Evolutionary conservation across 1,284 basidiomycete species (phyloP).

Genomic region (Sphagnurus paluster): DNA sequence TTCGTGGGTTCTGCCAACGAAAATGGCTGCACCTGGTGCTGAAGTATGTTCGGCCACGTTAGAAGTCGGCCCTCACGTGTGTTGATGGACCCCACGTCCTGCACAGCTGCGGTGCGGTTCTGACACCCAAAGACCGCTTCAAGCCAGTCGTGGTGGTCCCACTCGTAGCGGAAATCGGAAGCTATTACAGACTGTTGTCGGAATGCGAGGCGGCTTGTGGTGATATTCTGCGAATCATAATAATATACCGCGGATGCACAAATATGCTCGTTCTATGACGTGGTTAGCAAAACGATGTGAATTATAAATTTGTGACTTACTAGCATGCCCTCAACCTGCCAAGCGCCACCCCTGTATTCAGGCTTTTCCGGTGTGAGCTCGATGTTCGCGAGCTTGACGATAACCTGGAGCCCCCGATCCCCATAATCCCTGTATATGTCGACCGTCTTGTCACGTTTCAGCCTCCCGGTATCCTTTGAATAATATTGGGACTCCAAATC

Average conservation of each 20-base stretch:
- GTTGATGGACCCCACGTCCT: slow-evolving; percentile 31
- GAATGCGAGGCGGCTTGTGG: slow-evolving; percentile 25
- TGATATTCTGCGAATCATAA: slow-evolving; percentile 29
- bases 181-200: slow-evolving; percentile 19
- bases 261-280: slow-evolving; percentile 40
- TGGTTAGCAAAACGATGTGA: neutral
- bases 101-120: slow-evolving; percentile 15
- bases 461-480: neutral
- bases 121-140: slow-evolving; percentile 22
- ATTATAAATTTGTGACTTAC: slow-evolving; percentile 18
- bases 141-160: slow-evolving; percentile 27
- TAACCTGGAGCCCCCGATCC: slow-evolving; percentile 40
- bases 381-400: slow-evolving; percentile 53
- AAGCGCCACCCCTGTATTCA: slow-evolving; percentile 34
- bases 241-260: slow-evolving; percentile 41
- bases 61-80: slow-evolving; percentile 34
- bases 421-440: slow-evolving; percentile 24
- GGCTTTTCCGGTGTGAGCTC: slow-evolving; percentile 45
- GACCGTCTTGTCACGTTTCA: slow-evolving; percentile 7
- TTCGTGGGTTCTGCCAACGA: slow-evolving; percentile 36
- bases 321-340: slow-evolving; percentile 39
- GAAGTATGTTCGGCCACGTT: slow-evolving; percentile 43
- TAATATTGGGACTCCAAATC: neutral
- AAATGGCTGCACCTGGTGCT: slow-evolving; percentile 42
- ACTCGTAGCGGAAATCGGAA: slow-evolving; percentile 16